phyloP scores from a whole-genome alignment of 108 stramenopile species.

The Conticribra guillardii region DNA sequence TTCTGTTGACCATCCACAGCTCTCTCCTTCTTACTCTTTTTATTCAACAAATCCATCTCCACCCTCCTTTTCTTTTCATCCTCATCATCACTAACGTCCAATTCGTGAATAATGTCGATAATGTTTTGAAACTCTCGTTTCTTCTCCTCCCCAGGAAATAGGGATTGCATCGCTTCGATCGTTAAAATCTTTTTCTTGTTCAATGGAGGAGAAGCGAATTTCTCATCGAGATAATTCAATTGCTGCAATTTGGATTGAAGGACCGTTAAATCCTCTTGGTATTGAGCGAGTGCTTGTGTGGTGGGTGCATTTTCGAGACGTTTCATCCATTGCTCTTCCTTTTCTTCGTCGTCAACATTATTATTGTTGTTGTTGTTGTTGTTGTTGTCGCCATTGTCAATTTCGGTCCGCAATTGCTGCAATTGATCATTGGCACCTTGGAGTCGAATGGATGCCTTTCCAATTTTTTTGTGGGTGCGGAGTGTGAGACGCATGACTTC shows the following conservation, averaged over 20 bases:
- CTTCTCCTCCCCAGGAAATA: slow-evolving; percentile 47
- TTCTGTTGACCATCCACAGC: slow-evolving; percentile 18
- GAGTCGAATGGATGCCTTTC: slow-evolving; percentile 67
- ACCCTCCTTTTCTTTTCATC: slow-evolving; percentile 55
- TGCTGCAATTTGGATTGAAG: slow-evolving; percentile 56
- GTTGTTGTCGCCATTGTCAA: slow-evolving; percentile 51
- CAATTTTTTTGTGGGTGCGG: slow-evolving; percentile 84
- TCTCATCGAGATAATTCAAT: slow-evolving; percentile 72
- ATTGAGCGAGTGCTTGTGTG: no score
- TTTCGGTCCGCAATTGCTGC: slow-evolving; percentile 44
- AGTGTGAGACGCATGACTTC: slow-evolving; percentile 65
- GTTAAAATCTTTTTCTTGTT: slow-evolving; percentile 35
- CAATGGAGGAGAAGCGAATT: slow-evolving; percentile 27
- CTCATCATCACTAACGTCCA: slow-evolving; percentile 68
- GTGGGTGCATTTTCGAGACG: no score
- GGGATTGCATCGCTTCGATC: slow-evolving; percentile 18
- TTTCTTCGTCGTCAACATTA: background rate
- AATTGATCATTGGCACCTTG: slow-evolving; percentile 61
- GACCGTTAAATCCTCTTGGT: slow-evolving; percentile 62
- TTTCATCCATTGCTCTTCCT: no score
- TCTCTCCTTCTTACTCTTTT: slow-evolving; percentile 29
- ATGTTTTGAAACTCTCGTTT: slow-evolving; percentile 53
- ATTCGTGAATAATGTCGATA: slow-evolving; percentile 54
- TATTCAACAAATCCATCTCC: slow-evolving; percentile 47
- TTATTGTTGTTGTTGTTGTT: slow-evolving; percentile 38